Conservation (phyloP, 805 yeast species). For the Yarrowia sp. region DNA sequence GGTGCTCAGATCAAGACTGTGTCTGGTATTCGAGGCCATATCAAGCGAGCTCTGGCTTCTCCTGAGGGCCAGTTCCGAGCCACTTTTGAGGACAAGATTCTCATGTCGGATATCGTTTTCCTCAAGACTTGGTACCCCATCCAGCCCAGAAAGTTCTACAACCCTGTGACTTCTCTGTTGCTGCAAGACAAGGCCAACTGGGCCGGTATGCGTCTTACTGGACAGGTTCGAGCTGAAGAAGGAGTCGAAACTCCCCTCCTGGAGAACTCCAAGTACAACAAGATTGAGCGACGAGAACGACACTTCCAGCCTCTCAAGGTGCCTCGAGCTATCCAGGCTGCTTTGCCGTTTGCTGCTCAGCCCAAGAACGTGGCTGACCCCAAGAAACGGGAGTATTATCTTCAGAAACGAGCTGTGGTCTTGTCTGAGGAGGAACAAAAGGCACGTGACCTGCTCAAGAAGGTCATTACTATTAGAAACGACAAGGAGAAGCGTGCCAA, state of each 20-base stretch:
- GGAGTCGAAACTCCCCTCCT: slow-evolving; percentile 61
- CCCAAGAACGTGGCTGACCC: slow-evolving; percentile 57
- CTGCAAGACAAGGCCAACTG: slow-evolving; percentile 76
- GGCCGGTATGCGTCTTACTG: slow-evolving; percentile 96
- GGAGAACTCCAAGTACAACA: slow-evolving; percentile 54
- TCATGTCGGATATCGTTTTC: slow-evolving; percentile 78
- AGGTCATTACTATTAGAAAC: slow-evolving; percentile 77
- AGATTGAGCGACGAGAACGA: slow-evolving; percentile 80
- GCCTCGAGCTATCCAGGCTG: slow-evolving; percentile 72
- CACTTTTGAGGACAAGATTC: slow-evolving; percentile 90
- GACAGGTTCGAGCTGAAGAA: slow-evolving; percentile 80
- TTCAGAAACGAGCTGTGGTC: slow-evolving; percentile 91
- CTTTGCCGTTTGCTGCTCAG: slow-evolving; percentile 90
- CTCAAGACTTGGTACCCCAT: slow-evolving; percentile 98
- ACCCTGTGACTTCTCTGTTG: slow-evolving; percentile 91
- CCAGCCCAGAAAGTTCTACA: slow-evolving; percentile 82
- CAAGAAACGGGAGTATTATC: slow-evolving; percentile 61
- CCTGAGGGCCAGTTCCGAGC: slow-evolving; percentile 97
- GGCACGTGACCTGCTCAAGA: slow-evolving; percentile 83
- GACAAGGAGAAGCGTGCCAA: slow-evolving; percentile 79
- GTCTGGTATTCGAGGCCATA: slow-evolving; percentile 96
- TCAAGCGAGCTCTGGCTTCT: slow-evolving; percentile 86
- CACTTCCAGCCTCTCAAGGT: slow-evolving; percentile 84
- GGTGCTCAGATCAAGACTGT: slow-evolving; percentile 97
- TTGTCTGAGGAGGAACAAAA: slow-evolving; percentile 90